Evolutionary conservation across 495 filamentous ascomycete species (phyloP), one percentile per base, ranked within the genome.

Genomic region (Rhizodiscina lignyota): DNA sequence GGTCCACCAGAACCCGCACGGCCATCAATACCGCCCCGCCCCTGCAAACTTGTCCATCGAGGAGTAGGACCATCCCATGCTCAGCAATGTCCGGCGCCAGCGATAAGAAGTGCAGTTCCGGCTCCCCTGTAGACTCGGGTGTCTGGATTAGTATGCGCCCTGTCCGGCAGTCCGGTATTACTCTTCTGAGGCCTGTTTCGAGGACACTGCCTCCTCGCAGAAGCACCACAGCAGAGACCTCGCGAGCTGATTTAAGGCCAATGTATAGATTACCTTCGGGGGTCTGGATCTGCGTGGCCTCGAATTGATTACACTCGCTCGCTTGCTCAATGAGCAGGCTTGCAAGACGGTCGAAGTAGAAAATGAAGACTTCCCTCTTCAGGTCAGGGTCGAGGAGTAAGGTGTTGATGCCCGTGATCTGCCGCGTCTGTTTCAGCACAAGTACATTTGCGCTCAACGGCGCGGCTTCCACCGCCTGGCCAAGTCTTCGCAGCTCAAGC

Each of bases 1-100:
- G 84, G 56, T 97, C 89, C 29, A 91, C 72, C 38, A 97, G 58
- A 23, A 97, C 83, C 42, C 83, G 77, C 20, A 96, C 87, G 3
- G 89, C 86, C 89, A 97, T 97, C 32, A 97, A 61, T 4, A 86
- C 91, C 26, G 89, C 83, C 21, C 84, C 87, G 13, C 89, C 89
- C 40, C 77, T 83, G 12, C 79, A 78, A 77, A 97, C 94, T 51
- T 97, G 89, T 15, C 85, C 72, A 54, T 96, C 91, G 13, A 96
- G 60, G 23, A 97, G 61, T 34, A 97, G 64, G 11, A 97, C 83
- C 33, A 74, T 72, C 39, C 77, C 71, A 52, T 93, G 77, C 41
- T 63, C 51, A 35, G 65, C 59, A 39, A 93, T 76, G 37, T 78
- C 11, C 24, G 30, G 8, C 2, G 85, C 76, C 3, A 97, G 61